A percentile compares a stretch with the other conserved stretches of the same genome.
phyloP scores from a whole-genome alignment of 1,139 yeast species.

The Yamadazyma pseudoaaseri region DNA sequence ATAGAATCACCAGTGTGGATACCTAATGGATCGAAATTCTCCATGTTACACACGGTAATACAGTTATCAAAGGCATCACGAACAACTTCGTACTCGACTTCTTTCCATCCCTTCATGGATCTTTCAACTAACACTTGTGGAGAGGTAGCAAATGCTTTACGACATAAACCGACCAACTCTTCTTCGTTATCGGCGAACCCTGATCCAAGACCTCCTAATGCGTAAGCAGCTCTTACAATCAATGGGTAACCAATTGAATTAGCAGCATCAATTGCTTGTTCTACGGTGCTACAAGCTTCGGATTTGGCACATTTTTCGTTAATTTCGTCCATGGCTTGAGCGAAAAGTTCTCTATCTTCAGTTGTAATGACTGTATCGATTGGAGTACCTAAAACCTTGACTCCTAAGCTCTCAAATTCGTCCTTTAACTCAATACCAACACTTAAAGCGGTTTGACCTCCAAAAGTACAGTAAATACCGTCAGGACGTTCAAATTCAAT shows the following conservation, averaged over 20 bases:
- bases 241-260: constrained; percentile 90
- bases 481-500: constrained; percentile 95
- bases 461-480: constrained; percentile 94
- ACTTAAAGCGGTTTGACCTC: constrained; percentile 97
- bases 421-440: constrained; percentile 96
- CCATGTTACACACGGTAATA: constrained; percentile 99
- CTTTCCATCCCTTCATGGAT: constrained; percentile 99
- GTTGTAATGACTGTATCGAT: constrained; percentile 95
- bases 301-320: constrained; percentile 93
- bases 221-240: constrained; percentile 96
- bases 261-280: constrained; percentile 84
- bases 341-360: constrained; percentile 95
- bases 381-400: constrained; percentile 93
- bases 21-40: constrained; percentile 97
- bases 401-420: constrained; percentile 89
- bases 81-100: constrained; percentile 97
- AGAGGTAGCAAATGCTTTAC: constrained; percentile 90
- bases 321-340: constrained; percentile 92
- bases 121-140: constrained; percentile 96
- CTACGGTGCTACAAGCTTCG: constrained; percentile 74
- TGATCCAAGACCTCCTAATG: constrained; percentile 97
- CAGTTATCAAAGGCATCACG: constrained; percentile 97
- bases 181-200: constrained; percentile 93
- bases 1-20: constrained; percentile 99
- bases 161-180: constrained; percentile 81